Conservation (phyloP, 192 early-diverging fungal species). For the Obelidium mucronatum region DNA sequence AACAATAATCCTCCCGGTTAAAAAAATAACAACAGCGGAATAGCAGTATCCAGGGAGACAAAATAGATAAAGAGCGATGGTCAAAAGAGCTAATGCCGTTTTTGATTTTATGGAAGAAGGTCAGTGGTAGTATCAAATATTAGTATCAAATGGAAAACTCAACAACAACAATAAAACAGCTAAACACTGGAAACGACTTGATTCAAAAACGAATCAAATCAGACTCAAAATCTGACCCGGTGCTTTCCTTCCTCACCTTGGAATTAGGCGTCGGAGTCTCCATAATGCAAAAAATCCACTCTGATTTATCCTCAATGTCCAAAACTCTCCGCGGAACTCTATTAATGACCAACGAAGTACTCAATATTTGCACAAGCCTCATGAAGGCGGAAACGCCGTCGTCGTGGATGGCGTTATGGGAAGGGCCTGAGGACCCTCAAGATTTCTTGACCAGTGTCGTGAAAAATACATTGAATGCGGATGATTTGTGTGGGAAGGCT, state of each 20-base stretch:
- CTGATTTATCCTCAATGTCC: slow-evolving; percentile 45
- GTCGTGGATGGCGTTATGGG: slow-evolving; percentile 52
- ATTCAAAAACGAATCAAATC: slow-evolving; percentile 47
- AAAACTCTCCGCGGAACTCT: slow-evolving; percentile 53
- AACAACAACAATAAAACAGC: too few species aligned
- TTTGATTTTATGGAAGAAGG: slow-evolving; percentile 61
- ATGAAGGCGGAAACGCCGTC: slow-evolving; percentile 50
- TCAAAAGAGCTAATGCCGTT: slow-evolving; percentile 54
- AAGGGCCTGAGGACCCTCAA: slow-evolving; percentile 50
- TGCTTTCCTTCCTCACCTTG: slow-evolving; percentile 51
- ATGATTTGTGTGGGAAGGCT: slow-evolving; percentile 34
- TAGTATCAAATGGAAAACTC: too few species aligned
- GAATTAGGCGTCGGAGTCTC: slow-evolving; percentile 46
- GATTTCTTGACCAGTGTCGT: slow-evolving; percentile 49
- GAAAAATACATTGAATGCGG: slow-evolving; percentile 39
- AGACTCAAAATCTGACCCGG: slow-evolving; percentile 47
- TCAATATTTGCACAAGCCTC: slow-evolving; percentile 40
- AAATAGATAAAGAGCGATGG: slow-evolving; percentile 59
- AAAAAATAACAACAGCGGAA: too few species aligned
- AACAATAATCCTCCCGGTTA: too few species aligned
- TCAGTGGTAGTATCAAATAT: slow-evolving; percentile 13
- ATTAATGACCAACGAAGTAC: slow-evolving; percentile 53
- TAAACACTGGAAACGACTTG: slow-evolving; percentile 57
- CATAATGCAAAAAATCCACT: slow-evolving; percentile 52
- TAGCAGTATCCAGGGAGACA: slow-evolving; percentile 40